Evolutionary conservation across 805 yeast genomes (phyloP), one percentile per base, ranked within the genome.

Genomic region (Starmerella roubikii): DNA sequence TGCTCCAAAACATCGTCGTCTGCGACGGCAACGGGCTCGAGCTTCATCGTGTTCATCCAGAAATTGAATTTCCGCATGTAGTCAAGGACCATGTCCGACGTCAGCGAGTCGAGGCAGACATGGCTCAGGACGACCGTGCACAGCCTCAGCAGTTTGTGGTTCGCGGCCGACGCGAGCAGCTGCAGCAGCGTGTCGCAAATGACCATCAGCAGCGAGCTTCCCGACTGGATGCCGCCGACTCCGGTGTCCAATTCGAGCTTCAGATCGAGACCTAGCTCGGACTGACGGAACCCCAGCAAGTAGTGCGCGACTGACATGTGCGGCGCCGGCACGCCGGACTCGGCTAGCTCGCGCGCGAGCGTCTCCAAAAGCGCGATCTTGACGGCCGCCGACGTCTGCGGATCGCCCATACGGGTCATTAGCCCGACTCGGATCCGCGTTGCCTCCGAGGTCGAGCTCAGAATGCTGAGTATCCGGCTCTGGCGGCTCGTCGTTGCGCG

Each of bases 361-460:
- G 78, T 78, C 24, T 72, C 65, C 37, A 88, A 57, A 5, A 85
- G 56, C 13, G 68, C 66, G 23, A 73, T 54, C 51, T 84, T 83
- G 12, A 74, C 52, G 4, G 23, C 29, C 2, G 18, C 16, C 2
- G 26, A 20, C 2, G 46, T 34, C 10, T 27, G 19, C 6, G 11
- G 22, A 17, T 50, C 50, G n/a, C 64, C 76, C 18, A 78, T 50
- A 51, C 83, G 93, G 30, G 73, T 70, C 30, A 82, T 74, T 42
- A 85, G 75, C 0, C 84, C 74, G 48, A 71, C 72, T 43, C 79
- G 72, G 28, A 88, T 79, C 47, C 86, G 68, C 2, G 69, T 62
- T 0, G 93, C 74, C 48, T 86, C 95, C 48, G 82, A 82, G 24
- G 80, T 72, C 13, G 85, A 77, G 50, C 77, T 79, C 38, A 80